Conservation (phyloP, 2,329 filamentous ascomycete species). For the Amauroascus niger region DNA sequence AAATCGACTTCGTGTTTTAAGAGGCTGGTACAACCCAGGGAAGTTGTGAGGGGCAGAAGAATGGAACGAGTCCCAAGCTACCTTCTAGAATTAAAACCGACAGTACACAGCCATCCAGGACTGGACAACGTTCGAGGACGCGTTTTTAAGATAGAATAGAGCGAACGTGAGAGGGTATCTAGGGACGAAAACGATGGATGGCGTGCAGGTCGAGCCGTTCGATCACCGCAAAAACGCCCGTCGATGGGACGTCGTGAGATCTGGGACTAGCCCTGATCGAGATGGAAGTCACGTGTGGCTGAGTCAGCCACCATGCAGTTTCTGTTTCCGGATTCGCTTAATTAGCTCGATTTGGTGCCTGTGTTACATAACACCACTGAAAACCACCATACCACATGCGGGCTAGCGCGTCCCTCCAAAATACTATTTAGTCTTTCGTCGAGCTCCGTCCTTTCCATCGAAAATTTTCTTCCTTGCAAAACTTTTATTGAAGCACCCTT, state of each 20-base stretch:
- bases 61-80: constrained; percentile 5
- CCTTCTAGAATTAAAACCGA: constrained; percentile 9
- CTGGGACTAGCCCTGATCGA: constrained; percentile 10
- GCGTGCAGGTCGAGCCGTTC: constrained; percentile 14
- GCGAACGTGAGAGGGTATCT: background rate
- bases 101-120: constrained; percentile 8
- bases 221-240: constrained; percentile 11
- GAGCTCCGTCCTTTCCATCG: background rate
- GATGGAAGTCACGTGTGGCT: constrained; percentile 12
- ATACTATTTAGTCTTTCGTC: background rate
- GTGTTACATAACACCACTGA: background rate
- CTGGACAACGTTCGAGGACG: background rate
- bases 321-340: constrained; percentile 13
- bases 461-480: constrained; percentile 12
- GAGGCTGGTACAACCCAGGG: constrained; percentile 2
- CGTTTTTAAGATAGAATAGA: constrained; percentile 3
- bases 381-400: background rate
- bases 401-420: background rate
- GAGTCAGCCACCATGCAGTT: constrained; percentile 7
- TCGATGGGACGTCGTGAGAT: constrained; percentile 16
- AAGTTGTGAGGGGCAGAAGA: constrained; percentile 10
- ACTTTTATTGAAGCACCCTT: background rate
- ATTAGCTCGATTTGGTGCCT: constrained; percentile 10
- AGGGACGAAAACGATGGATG: constrained; percentile 8
- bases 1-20: background rate